Evolutionary conservation across 306 rosid species (phyloP).

Genomic region (Ormosia semicastrata): DNA sequence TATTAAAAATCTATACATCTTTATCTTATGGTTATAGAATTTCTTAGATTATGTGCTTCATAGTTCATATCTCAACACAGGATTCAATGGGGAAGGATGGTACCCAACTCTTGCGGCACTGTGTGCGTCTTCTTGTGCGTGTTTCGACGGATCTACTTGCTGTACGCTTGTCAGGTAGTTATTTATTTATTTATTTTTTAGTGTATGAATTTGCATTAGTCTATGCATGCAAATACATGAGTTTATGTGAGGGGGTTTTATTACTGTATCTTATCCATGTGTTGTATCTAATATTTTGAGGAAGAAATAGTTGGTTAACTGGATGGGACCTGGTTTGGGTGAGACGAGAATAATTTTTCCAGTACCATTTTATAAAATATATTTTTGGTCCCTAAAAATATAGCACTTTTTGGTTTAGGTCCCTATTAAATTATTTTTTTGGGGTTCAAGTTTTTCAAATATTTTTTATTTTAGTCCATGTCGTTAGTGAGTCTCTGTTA

Average conservation of each 20-base stretch:
- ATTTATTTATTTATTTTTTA: not conserved
- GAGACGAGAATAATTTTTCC: not conserved
- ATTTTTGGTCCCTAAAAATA: not conserved
- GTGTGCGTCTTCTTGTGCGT: constrained; percentile 96
- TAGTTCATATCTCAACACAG: constrained; percentile 42
- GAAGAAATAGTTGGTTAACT: constrained; percentile 2
- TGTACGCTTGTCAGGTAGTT: constrained; percentile 87
- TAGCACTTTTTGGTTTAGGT: no score
- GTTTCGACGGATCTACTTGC: constrained; percentile 91
- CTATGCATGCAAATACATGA: not conserved
- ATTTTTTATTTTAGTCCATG: no score
- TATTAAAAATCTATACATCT: not conserved
- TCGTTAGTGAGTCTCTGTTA: no score
- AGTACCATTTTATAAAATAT: constrained; percentile 11
- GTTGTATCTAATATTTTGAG: not conserved
- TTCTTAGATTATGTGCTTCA: constrained; percentile 28
- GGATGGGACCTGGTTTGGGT: constrained; percentile 19
- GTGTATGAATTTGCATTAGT: not conserved
- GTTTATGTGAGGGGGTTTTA: not conserved
- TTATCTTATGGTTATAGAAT: constrained; percentile 10
- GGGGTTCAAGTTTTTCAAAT: no score
- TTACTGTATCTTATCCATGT: not conserved
- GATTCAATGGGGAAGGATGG: constrained; percentile 99
- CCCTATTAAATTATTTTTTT: no score
- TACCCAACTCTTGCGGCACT: constrained; percentile 96